phyloP scores from a whole-genome alignment of 139 green algal genomes.

The Mychonastes homosphaera region DNA sequence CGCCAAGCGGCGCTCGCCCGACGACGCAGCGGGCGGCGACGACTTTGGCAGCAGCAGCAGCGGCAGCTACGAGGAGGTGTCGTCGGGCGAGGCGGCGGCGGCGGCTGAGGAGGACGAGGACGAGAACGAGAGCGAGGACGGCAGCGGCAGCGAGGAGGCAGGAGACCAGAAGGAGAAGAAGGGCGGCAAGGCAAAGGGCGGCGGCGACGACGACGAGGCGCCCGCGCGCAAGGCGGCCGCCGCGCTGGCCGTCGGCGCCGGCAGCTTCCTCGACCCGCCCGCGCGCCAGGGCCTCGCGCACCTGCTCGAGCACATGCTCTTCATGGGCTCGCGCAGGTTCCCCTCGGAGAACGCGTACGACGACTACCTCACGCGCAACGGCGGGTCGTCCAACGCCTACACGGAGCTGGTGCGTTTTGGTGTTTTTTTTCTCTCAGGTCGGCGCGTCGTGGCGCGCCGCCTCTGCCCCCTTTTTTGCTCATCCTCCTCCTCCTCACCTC shows the following conservation, averaged over 20 bases:
- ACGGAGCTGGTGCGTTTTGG: slow-evolving; percentile 69
- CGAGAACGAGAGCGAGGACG: slow-evolving; percentile 24
- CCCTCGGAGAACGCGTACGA: slow-evolving; percentile 97
- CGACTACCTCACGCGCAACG: slow-evolving; percentile 70
- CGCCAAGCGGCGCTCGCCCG: too few species aligned
- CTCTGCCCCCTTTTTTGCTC: background rate
- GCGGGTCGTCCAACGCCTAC: slow-evolving; percentile 83
- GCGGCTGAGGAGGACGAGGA: slow-evolving; percentile 26
- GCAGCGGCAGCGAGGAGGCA: slow-evolving; percentile 20
- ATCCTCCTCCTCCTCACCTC: background rate
- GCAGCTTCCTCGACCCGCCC: slow-evolving; percentile 74
- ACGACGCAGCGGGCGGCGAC: too few species aligned
- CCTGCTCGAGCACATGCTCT: slow-evolving; percentile 99
- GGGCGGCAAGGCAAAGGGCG: background rate
- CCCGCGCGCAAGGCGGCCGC: slow-evolving; percentile 68
- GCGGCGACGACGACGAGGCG: slow-evolving; percentile 11
- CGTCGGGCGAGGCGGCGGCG: slow-evolving; percentile 18
- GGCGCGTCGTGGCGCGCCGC: background rate
- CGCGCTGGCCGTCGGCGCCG: slow-evolving; percentile 77
- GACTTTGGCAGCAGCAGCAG: slow-evolving; percentile 4
- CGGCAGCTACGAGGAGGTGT: slow-evolving; percentile 15
- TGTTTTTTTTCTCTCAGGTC: background rate
- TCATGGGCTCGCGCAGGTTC: slow-evolving; percentile 93
- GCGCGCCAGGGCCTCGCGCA: slow-evolving; percentile 65
- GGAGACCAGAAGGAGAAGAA: slow-evolving; percentile 25